Conservation (phyloP, 352 stramenopile genomes). For the Phytophthora hibernalis region DNA sequence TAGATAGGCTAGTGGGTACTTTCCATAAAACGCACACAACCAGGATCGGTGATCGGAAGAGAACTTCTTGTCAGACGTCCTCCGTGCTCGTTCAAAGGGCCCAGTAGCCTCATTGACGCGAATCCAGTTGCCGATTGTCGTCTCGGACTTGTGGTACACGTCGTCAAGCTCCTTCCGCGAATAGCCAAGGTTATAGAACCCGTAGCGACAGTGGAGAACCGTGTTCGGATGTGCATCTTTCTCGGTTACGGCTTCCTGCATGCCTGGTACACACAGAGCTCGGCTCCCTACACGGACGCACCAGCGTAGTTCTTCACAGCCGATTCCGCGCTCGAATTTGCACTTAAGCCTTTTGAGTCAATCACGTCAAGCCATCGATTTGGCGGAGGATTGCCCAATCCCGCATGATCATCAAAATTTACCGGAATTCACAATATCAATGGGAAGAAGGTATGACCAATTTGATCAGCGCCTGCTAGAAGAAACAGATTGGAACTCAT, state of each 20-base stretch:
- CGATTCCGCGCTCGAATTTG: too few species aligned
- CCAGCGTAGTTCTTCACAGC: too few species aligned
- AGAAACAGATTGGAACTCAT: background rate
- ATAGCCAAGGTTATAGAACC: background rate
- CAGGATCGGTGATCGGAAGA: background rate
- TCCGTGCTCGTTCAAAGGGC: background rate
- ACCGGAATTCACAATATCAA: too few species aligned
- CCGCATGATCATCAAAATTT: too few species aligned
- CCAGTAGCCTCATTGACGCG: background rate
- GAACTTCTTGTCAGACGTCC: background rate
- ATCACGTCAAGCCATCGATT: too few species aligned
- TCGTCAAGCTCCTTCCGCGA: background rate
- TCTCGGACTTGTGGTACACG: background rate
- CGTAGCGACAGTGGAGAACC: background rate
- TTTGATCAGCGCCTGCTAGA: conserved; percentile 3
- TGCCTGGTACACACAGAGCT: too few species aligned
- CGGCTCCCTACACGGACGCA: too few species aligned
- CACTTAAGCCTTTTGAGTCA: too few species aligned
- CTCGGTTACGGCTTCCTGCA: background rate
- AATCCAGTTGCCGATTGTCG: background rate
- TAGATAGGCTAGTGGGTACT: background rate
- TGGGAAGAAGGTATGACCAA: background rate
- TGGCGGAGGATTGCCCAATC: too few species aligned
- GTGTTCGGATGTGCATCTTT: background rate
- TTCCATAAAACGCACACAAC: background rate